Conservation (phyloP, 495 filamentous ascomycete genomes). For the Pseudomonodictys pantanalensis region DNA sequence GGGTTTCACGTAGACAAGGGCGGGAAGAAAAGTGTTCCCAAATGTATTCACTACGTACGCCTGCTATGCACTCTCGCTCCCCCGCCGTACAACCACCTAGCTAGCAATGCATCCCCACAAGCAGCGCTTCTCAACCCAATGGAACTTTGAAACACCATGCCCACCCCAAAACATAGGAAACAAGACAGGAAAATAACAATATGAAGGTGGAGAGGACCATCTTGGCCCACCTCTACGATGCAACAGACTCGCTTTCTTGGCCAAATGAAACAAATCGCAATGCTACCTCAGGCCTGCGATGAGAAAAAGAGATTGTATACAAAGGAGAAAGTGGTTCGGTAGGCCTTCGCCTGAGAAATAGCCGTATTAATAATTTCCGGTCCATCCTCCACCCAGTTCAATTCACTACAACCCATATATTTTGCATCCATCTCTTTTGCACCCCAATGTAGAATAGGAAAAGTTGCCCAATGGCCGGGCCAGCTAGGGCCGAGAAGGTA, state of each 20-base stretch:
- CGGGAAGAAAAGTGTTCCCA: too few relatives aligned
- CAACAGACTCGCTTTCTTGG: not conserved
- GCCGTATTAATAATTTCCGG: not conserved
- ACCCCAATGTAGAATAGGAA: not conserved
- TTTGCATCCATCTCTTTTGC: conserved; percentile 14
- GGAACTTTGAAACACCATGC: too few relatives aligned
- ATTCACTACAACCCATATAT: not conserved
- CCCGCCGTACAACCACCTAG: too few relatives aligned
- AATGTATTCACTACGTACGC: too few relatives aligned
- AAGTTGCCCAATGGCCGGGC: not conserved
- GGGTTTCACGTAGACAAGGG: too few relatives aligned
- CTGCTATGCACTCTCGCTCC: too few relatives aligned
- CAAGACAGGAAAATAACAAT: too few relatives aligned
- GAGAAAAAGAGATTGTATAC: conserved; percentile 10
- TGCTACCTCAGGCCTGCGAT: not conserved
- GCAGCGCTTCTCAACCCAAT: too few relatives aligned
- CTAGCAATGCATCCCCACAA: too few relatives aligned
- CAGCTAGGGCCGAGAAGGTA: too few relatives aligned
- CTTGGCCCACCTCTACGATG: not conserved
- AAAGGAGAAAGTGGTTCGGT: conserved; percentile 2
- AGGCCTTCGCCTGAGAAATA: not conserved
- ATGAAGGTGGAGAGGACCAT: too few relatives aligned
- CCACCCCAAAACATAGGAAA: too few relatives aligned
- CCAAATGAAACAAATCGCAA: not conserved
- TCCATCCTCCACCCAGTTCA: not conserved